Percentiles rank a stretch among this genome's conserved stretches.
phyloP scores from a whole-genome alignment of 2,329 filamentous ascomycete genomes.

The Ilyonectria destructans region DNA sequence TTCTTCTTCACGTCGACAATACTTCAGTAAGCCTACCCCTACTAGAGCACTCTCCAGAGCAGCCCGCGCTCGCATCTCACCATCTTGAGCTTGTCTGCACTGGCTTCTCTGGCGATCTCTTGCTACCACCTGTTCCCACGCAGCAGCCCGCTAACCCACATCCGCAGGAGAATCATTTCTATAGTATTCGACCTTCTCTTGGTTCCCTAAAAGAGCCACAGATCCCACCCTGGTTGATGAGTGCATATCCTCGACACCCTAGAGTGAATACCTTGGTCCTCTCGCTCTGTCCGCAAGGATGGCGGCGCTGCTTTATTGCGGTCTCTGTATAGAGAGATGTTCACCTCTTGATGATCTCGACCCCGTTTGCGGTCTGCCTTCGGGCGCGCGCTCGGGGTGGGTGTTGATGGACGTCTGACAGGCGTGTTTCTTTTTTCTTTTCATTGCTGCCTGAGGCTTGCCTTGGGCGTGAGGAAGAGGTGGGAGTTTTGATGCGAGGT shows the following conservation, averaged over 20 bases:
- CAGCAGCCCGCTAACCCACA: constrained; percentile 4
- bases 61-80: background rate
- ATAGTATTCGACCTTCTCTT: constrained; percentile 72
- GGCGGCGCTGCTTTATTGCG: constrained; percentile 62
- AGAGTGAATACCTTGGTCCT: constrained; percentile 51
- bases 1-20: constrained; percentile 61
- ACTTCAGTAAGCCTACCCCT: constrained; percentile 59
- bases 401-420: constrained; percentile 93
- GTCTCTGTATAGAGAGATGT: constrained; percentile 84
- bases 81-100: background rate
- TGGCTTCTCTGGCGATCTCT: background rate
- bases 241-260: constrained; percentile 81
- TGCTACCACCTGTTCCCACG: constrained; percentile 39
- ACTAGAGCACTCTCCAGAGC: constrained; percentile 42
- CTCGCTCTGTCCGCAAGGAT: constrained; percentile 63
- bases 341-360: constrained; percentile 86
- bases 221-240: constrained; percentile 75
- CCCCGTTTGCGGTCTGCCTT: constrained; percentile 81
- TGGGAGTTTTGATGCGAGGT: too few relatives aligned
- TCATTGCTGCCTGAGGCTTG: constrained; percentile 67
- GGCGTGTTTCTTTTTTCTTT: constrained; percentile 71
- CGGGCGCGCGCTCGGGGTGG: constrained; percentile 85
- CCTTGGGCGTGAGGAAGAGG: constrained; percentile 69
- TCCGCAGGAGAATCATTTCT: constrained; percentile 90
- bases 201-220: constrained; percentile 83